Percentiles rank a stretch among this genome's conserved stretches.
Evolutionary conservation across 2,329 filamentous ascomycete genomes (phyloP).

Genomic region (Chaetomium sp.): DNA sequence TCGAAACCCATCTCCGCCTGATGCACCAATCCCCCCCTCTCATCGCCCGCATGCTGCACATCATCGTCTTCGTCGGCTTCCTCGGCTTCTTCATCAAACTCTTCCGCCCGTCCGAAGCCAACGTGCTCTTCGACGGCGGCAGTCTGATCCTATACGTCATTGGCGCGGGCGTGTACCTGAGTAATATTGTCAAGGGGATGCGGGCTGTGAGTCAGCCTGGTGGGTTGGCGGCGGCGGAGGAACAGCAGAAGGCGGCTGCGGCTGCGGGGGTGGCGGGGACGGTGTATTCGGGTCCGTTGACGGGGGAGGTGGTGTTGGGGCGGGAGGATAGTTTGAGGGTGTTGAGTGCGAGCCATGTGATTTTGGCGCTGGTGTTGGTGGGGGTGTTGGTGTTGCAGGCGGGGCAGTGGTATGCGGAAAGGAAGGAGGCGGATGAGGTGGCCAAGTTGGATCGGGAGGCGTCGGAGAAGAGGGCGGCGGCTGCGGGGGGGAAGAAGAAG

Average conservation of each 20-base stretch:
- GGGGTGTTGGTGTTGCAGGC: slow-evolving; percentile 90
- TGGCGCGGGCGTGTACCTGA: slow-evolving; percentile 85
- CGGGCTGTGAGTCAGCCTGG: slow-evolving; percentile 58
- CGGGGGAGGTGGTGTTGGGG: slow-evolving; percentile 63
- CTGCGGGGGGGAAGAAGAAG: slow-evolving; percentile 18
- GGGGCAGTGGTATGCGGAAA: slow-evolving; percentile 97
- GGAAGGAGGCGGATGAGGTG: slow-evolving; percentile 78
- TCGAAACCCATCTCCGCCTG: slow-evolving; percentile 86
- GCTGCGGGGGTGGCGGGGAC: slow-evolving; percentile 28
- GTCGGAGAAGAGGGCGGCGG: slow-evolving; percentile 15
- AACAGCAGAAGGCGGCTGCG: neutral
- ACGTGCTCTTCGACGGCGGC: slow-evolving; percentile 88
- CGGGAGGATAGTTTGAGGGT: slow-evolving; percentile 88
- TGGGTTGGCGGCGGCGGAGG: slow-evolving; percentile 2
- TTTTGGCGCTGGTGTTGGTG: slow-evolving; percentile 83
- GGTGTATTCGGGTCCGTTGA: slow-evolving; percentile 35
- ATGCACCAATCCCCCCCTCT: slow-evolving; percentile 86
- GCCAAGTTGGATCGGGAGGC: slow-evolving; percentile 44
- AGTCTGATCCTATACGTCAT: slow-evolving; percentile 77
- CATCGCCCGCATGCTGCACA: slow-evolving; percentile 88
- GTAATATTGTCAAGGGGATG: slow-evolving; percentile 94
- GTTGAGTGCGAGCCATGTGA: slow-evolving; percentile 89
- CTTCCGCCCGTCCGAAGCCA: slow-evolving; percentile 86
- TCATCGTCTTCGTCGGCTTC: slow-evolving; percentile 81
- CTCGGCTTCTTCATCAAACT: slow-evolving; percentile 89